These are phyloP conservation scores for Thalia dealbata DNA, from an alignment of 176 grass and related monocot genomes.

Conservation along the genomic window DNA sequence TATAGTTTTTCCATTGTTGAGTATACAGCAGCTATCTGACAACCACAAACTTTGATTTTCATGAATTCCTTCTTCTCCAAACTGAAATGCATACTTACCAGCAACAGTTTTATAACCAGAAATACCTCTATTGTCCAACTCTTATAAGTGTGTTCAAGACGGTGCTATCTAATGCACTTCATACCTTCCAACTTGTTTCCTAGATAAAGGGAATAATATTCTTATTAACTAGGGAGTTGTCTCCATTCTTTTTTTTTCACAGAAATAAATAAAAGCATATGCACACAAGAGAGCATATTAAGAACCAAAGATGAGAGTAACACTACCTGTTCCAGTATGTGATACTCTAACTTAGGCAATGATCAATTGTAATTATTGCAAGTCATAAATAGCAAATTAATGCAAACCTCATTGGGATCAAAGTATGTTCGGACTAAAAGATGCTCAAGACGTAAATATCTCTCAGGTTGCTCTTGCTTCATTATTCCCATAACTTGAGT, in stretches of 20 bases:
- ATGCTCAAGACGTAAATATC: slow-evolving; percentile 89
- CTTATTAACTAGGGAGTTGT: too few species aligned
- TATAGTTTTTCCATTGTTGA: too few species aligned
- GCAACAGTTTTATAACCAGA: too few species aligned
- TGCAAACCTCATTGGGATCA: slow-evolving; percentile 70
- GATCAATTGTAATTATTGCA: background rate
- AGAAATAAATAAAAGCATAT: background rate
- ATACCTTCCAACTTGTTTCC: too few species aligned
- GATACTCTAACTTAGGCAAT: background rate
- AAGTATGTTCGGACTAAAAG: slow-evolving; percentile 90
- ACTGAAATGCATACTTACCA: too few species aligned
- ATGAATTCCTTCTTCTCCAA: too few species aligned
- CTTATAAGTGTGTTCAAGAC: too few species aligned
- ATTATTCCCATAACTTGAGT: slow-evolving; percentile 97
- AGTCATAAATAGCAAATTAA: background rate
- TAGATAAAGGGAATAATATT: too few species aligned
- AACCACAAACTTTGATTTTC: too few species aligned
- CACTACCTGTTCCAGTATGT: background rate
- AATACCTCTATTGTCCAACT: too few species aligned
- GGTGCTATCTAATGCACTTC: too few species aligned
- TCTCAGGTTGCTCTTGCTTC: slow-evolving; percentile 98
- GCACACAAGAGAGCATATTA: background rate
- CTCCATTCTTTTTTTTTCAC: background rate
- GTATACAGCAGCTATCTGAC: too few species aligned
- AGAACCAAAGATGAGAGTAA: background rate